Percentiles rank a stretch among this genome's conserved stretches.
phyloP scores from a whole-genome alignment of 192 early-diverging fungal genomes.

The Entophlyctis luteolus region DNA sequence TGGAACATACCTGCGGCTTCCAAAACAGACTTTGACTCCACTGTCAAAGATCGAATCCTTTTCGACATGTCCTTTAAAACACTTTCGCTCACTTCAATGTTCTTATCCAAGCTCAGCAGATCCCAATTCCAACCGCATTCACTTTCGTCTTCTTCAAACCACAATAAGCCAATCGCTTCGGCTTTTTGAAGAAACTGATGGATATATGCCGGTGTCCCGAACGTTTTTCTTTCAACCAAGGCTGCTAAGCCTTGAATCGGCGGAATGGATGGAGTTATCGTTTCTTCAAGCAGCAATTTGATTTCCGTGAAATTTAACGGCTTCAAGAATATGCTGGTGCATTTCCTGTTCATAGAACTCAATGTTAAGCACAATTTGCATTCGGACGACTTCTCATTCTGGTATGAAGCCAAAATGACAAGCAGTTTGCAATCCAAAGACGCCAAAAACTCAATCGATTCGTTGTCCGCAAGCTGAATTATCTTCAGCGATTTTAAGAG shows the following conservation, averaged over 20 bases:
- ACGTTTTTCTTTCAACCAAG: slow-evolving; percentile 42
- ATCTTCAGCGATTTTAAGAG: too few species aligned
- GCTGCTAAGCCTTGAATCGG: slow-evolving; percentile 32
- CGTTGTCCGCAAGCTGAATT: too few species aligned
- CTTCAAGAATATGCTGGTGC: slow-evolving; percentile 21
- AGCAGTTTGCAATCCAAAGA: not conserved
- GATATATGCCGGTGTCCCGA: slow-evolving; percentile 44
- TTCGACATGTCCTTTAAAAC: slow-evolving; percentile 41
- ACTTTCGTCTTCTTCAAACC: slow-evolving; percentile 35
- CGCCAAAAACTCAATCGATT: too few species aligned
- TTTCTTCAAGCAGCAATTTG: slow-evolving; percentile 35
- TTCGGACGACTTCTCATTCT: too few species aligned
- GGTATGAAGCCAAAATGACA: not conserved
- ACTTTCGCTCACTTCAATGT: slow-evolving; percentile 34
- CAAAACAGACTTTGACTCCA: slow-evolving; percentile 30
- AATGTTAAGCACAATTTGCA: slow-evolving; percentile 1
- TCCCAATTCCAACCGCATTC: slow-evolving; percentile 49
- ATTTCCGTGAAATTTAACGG: slow-evolving; percentile 33
- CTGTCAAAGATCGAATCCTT: slow-evolving; percentile 28
- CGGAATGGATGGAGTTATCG: slow-evolving; percentile 29
- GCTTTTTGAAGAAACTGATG: slow-evolving; percentile 38
- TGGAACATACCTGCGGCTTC: slow-evolving; percentile 42
- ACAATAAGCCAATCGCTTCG: slow-evolving; percentile 32
- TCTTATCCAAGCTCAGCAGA: slow-evolving; percentile 35
- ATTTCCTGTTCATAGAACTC: slow-evolving; percentile 9